Base-by-base conservation (phyloP, 140 eudicot species). In the Anethum foeniculum region DNA sequence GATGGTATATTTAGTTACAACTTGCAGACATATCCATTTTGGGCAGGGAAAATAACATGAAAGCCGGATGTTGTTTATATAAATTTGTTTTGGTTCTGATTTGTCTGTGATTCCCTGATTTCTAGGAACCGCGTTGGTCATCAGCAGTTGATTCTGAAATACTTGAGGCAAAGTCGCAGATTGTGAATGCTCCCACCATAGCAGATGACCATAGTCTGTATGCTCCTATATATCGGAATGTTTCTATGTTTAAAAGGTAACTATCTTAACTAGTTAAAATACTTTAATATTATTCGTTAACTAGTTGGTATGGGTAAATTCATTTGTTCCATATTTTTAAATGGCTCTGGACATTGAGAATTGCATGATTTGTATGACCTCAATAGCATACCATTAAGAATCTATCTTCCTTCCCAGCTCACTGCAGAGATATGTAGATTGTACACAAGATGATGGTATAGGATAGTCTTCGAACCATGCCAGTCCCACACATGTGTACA, bases 91-190 rank as follows among this genome's bases (percentile, higher is more conserved):
- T 47, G 16, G 44, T 75, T 75, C 44, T 75, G 7, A 60, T 79
- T 43, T 39, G 16, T 25, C 43, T 60, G 60, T 27, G 38, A 38
- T 46, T 46, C 25, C 58, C 60, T 75, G 62, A 36, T 75, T 13
- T 46, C 15, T 27, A 75, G 79, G 52, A 75, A 19, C 81, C 90
- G 28, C 83, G 64, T 25, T 75, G 79, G 82, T 78, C 84, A 38
- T 79, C 90, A 34, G 49, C 77, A 28, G 97, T 83, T 16, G 94
- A 90, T 76, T 81, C 81, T 43, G 84, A 88, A 54, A 81, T 91
- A 14, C 82, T 85, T 4, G 41, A 81, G 77, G 94, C 88, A 81
- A 91, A 84, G 84, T 80, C 83, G 39, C 82, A 81, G 83, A 88
- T 91, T n/a, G 85, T 83, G 76, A 86, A 83, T 75, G 89, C 90